A percentile compares a stretch with the other conserved stretches of the same genome.
phyloP scores from a whole-genome alignment of 1,284 basidiomycete genomes.

The Moniliella sp. region DNA sequence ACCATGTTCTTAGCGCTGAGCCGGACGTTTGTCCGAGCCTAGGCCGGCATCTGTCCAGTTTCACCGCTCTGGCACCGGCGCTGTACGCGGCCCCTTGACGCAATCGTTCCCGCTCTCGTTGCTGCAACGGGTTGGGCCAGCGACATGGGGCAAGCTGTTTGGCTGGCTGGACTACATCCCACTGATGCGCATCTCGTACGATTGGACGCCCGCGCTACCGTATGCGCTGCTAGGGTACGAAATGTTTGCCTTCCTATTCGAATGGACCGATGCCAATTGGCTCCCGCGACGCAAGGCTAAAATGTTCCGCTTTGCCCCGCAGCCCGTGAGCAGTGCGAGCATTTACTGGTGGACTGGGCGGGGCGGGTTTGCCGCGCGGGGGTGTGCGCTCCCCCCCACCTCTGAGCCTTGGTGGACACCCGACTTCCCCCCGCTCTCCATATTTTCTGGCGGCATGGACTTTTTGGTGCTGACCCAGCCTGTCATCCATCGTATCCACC shows the following conservation, averaged over 20 bases:
- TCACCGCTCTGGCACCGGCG: slow-evolving; percentile 45
- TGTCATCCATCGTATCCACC: slow-evolving; percentile 17
- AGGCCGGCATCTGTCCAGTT: slow-evolving; percentile 41
- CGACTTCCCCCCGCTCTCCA: slow-evolving; percentile 42
- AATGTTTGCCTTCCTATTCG: slow-evolving; percentile 46
- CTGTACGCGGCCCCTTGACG: slow-evolving; percentile 45
- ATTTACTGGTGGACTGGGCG: slow-evolving; percentile 46
- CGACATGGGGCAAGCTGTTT: slow-evolving; percentile 42
- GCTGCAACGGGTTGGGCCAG: slow-evolving; percentile 37
- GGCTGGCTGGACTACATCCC: slow-evolving; percentile 46
- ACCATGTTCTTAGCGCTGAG: slow-evolving; percentile 33
- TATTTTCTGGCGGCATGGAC: slow-evolving; percentile 39
- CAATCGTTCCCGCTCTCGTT: slow-evolving; percentile 41
- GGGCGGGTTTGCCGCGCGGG: slow-evolving; percentile 42
- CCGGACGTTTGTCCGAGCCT: slow-evolving; percentile 42
- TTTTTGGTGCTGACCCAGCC: slow-evolving; percentile 27
- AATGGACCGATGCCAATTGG: slow-evolving; percentile 48
- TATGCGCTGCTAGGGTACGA: slow-evolving; percentile 35
- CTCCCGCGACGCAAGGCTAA: slow-evolving; percentile 41
- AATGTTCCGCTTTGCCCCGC: slow-evolving; percentile 47
- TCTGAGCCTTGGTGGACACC: slow-evolving; percentile 41
- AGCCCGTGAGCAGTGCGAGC: slow-evolving; percentile 39
- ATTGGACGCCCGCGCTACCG: slow-evolving; percentile 40
- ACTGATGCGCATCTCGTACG: slow-evolving; percentile 43
- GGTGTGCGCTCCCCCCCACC: slow-evolving; percentile 41